A percentile compares a stretch with the other conserved stretches of the same genome.
phyloP scores from a whole-genome alignment of 1,284 basidiomycete species.

The Baeospora myosura region DNA sequence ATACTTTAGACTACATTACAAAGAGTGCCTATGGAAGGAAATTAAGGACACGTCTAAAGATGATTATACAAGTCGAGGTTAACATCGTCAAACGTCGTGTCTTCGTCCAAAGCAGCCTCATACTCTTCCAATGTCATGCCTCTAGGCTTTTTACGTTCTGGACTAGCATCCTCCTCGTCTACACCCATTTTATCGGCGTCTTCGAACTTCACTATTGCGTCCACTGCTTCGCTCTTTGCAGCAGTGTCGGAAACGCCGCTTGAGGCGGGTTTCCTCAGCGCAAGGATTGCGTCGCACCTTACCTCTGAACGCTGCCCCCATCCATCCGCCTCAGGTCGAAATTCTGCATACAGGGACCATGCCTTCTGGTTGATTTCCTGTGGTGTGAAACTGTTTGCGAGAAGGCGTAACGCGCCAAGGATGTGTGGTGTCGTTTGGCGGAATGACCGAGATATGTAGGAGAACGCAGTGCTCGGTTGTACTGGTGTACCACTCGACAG shows the following conservation, averaged over 20 bases:
- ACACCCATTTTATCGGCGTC: conserved; percentile 6
- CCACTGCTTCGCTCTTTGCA: conserved; percentile 6
- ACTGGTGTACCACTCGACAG: conserved; percentile 69
- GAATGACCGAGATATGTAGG: conserved; percentile 77
- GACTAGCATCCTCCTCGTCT: conserved; percentile 17
- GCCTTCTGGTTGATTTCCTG: conserved; percentile 64
- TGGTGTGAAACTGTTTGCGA: conserved; percentile 62
- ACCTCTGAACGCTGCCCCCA: conserved; percentile 74
- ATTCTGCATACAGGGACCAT: conserved; percentile 69
- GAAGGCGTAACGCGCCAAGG: conserved; percentile 73
- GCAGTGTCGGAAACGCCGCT: neutral
- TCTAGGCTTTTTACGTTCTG: conserved; percentile 33
- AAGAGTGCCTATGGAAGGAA: neutral
- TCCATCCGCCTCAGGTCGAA: conserved; percentile 62
- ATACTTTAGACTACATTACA: conserved; percentile 9
- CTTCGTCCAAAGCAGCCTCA: conserved; percentile 42
- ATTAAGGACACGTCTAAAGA: conserved; percentile 11
- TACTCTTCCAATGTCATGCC: conserved; percentile 40
- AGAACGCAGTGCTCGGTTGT: conserved; percentile 66
- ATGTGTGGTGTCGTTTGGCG: conserved; percentile 69
- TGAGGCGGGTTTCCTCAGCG: conserved; percentile 33
- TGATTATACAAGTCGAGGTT: conserved; percentile 25
- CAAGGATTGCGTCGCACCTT: conserved; percentile 53
- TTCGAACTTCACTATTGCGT: conserved; percentile 17
- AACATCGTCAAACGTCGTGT: conserved; percentile 36